Evolutionary conservation across 148 eudicot genomes (phyloP).

Genomic region (Linanthus parryae): DNA sequence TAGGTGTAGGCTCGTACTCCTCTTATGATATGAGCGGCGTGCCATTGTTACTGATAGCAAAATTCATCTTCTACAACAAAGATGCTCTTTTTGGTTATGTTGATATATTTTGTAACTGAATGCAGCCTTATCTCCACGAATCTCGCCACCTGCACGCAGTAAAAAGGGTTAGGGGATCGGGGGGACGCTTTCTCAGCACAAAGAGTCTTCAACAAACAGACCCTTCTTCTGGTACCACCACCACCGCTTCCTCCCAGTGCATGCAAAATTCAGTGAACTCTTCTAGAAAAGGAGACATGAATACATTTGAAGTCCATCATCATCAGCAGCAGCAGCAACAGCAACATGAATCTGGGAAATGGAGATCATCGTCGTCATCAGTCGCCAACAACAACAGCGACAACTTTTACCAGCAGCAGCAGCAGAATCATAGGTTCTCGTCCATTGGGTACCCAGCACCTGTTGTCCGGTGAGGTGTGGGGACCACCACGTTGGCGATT

Average conservation of each 20-base stretch:
- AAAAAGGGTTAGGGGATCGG: slow-evolving; percentile 83
- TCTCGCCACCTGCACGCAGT: slow-evolving; percentile 85
- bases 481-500: slow-evolving; percentile 14
- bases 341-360: slow-evolving; percentile 17
- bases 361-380: slow-evolving; percentile 5
- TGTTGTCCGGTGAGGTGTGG: slow-evolving; percentile 44
- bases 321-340: slow-evolving; percentile 10
- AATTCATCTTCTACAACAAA: background rate
- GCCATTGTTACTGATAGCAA: background rate
- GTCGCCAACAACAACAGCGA: slow-evolving; percentile 14
- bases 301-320: slow-evolving; percentile 13
- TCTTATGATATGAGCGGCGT: too few species aligned
- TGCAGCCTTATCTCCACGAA: slow-evolving; percentile 97
- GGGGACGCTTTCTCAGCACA: slow-evolving; percentile 77
- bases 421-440: slow-evolving; percentile 31
- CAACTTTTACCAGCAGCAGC: slow-evolving; percentile 22
- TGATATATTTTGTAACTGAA: background rate
- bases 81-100: background rate
- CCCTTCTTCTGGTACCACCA: too few species aligned
- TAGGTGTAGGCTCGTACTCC: background rate
- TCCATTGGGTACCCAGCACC: slow-evolving; percentile 32
- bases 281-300: slow-evolving; percentile 20
- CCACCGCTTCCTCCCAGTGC: slow-evolving; percentile 7
- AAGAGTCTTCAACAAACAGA: slow-evolving; percentile 42
- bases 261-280: slow-evolving; percentile 8